phyloP scores from a whole-genome alignment of 306 rosid genomes.

The Fagus sylvatica region DNA sequence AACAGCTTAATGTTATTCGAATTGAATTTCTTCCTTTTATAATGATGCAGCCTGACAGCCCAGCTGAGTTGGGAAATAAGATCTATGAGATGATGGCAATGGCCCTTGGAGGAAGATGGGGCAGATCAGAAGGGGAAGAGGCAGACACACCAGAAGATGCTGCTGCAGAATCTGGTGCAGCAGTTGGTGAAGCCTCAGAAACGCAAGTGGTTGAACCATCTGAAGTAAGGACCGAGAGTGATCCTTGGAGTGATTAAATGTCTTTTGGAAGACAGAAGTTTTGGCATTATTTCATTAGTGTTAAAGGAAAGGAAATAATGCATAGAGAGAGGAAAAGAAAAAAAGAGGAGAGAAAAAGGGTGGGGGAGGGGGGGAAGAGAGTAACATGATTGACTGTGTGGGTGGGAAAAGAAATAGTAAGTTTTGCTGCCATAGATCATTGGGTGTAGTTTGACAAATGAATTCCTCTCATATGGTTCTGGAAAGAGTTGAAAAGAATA shows the following conservation, averaged over 20 bases:
- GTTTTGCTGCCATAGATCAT: background rate
- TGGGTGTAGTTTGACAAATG: background rate
- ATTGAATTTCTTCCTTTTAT: background rate
- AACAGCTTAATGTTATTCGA: slow-evolving; percentile 1
- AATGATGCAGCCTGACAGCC: slow-evolving; percentile 88
- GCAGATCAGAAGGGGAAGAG: slow-evolving; percentile 63
- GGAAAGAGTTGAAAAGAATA: background rate
- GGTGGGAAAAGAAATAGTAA: background rate
- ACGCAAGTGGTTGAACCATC: slow-evolving; percentile 80
- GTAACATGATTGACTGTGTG: background rate
- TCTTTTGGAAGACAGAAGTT: slow-evolving; percentile 1
- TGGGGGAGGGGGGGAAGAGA: background rate
- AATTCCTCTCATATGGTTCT: background rate
- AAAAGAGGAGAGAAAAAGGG: background rate
- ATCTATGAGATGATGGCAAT: slow-evolving; percentile 95
- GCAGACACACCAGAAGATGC: slow-evolving; percentile 22
- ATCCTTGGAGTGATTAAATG: slow-evolving; percentile 84
- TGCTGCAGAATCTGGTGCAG: slow-evolving; percentile 38
- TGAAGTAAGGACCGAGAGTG: slow-evolving; percentile 79
- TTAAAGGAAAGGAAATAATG: slow-evolving; percentile 26
- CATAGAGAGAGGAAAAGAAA: slow-evolving; percentile 4
- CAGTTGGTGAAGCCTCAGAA: slow-evolving; percentile 36
- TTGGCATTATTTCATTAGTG: slow-evolving; percentile 29
- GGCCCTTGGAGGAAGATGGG: slow-evolving; percentile 99
- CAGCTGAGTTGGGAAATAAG: slow-evolving; percentile 90